Percentiles rank a stretch among this genome's conserved stretches.
phyloP scores from a whole-genome alignment of 495 filamentous ascomycete genomes.

The Delitschia confertaspora region DNA sequence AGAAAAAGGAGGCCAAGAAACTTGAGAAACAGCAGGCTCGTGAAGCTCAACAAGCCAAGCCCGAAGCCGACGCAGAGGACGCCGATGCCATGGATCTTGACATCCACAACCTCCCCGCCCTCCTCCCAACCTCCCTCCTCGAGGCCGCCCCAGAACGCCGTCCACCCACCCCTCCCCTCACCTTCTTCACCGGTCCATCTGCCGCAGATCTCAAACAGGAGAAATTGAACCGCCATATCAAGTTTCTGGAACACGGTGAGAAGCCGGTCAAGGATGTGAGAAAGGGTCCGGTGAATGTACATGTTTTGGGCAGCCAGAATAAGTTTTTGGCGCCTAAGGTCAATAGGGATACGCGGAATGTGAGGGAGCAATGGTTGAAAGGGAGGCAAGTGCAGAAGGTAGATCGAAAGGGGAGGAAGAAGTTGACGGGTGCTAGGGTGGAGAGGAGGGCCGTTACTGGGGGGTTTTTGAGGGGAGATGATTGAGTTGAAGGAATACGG shows the following conservation, averaged over 20 bases:
- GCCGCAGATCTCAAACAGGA: conserved; percentile 8
- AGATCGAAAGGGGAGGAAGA: conserved; percentile 1
- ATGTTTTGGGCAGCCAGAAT: conserved; percentile 41
- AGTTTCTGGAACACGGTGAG: conserved; percentile 43
- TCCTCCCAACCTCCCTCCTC: conserved; percentile 24
- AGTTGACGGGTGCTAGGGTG: conserved; percentile 7
- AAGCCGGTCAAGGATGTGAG: conserved; percentile 48
- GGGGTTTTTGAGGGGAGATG: conserved; percentile 18
- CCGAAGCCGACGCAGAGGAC: conserved; percentile 26
- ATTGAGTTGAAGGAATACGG: no score
- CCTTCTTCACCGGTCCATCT: neutral
- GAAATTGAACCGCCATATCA: conserved; percentile 39
- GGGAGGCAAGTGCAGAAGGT: conserved; percentile 17
- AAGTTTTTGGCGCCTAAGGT: conserved; percentile 43
- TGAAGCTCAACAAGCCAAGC: conserved; percentile 23
- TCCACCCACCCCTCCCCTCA: conserved; percentile 16
- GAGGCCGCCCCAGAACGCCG: conserved; percentile 14
- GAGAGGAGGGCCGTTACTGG: conserved; percentile 15
- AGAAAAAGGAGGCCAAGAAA: conserved; percentile 38
- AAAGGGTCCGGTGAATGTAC: conserved; percentile 44
- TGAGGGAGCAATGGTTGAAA: conserved; percentile 44
- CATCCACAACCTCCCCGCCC: conserved; percentile 21
- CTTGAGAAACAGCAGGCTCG: conserved; percentile 34
- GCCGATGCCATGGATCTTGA: conserved; percentile 13
- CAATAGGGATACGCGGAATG: conserved; percentile 39